Evolutionary conservation across 192 early-diverging fungal species (phyloP).

Genomic region (Rhizophagus clarus): DNA sequence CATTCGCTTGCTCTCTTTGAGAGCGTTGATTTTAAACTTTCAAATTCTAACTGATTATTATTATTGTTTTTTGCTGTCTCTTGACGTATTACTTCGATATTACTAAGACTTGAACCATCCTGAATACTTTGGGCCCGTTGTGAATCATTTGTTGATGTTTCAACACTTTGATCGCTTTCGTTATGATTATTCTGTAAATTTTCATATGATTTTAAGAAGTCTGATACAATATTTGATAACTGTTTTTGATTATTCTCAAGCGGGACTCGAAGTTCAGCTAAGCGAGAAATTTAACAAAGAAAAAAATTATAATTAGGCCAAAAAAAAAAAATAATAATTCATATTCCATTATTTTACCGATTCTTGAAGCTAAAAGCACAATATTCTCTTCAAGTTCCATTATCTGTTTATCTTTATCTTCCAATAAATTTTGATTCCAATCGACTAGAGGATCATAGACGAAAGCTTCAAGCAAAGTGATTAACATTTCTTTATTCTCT

Average conservation of each 20-base stretch:
- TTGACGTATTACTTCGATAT: not conserved
- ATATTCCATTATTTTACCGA: not conserved
- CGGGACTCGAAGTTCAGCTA: not conserved
- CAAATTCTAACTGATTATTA: slow-evolving; percentile 10
- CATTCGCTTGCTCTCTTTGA: slow-evolving; percentile 28
- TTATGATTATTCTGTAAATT: not conserved
- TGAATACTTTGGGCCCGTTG: not conserved
- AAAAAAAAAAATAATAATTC: no score
- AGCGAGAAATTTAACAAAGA: not conserved
- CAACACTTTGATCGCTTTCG: not conserved
- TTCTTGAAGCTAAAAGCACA: slow-evolving; percentile 6
- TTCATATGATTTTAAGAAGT: not conserved
- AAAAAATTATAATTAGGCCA: not conserved
- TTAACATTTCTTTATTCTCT: slow-evolving; percentile 75
- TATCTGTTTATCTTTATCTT: slow-evolving; percentile 31
- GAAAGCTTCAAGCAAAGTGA: slow-evolving; percentile 91
- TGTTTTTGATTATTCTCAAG: slow-evolving; percentile 10
- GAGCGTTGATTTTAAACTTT: slow-evolving; percentile 9
- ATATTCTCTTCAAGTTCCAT: slow-evolving; percentile 23
- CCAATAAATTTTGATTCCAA: slow-evolving; percentile 48
- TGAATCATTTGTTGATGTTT: not conserved
- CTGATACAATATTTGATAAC: slow-evolving; percentile 1
- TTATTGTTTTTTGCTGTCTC: not conserved
- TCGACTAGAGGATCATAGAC: slow-evolving; percentile 85
- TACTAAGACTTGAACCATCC: not conserved